Base-by-base conservation (phyloP, 495 filamentous ascomycete species). In the Glonium stellatum region DNA sequence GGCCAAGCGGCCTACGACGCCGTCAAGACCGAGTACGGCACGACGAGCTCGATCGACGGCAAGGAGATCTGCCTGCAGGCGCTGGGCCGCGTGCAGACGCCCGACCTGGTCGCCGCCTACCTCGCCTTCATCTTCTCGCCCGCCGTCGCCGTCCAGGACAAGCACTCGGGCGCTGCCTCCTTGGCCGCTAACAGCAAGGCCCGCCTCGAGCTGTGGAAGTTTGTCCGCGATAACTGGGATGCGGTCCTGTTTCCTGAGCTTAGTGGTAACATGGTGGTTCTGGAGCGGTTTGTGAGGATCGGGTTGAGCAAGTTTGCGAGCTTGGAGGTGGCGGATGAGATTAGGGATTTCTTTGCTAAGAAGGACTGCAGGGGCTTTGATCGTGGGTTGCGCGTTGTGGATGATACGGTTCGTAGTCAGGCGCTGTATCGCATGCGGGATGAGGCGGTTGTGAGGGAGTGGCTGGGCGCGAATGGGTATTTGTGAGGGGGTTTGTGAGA, bases 281-380 rank as follows among this genome's bases (percentile, higher is more conserved):
- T 96, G 53, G 92, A 97, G 73, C 84, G 91, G 21, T 93, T 95
- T 73, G 69, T 98, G 63, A 84, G 87, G 62, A 78, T 85, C 64
- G 83, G 82, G 21, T 77, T 98, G 60, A 79, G 80, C 51, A 88
- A 87, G 69, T 97, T 96, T 70, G 79, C 86, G 0, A 84, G 86
- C 64, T 73, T 77, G 22, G 78, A 80, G 65, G 78, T 83, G n/a
- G 80, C 85, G 59, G 75, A 81, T 58, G 91, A 96, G 47, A 96
- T 98, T 66, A 76, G 84, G 49, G 70, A 70, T 6, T 97, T 98
- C 77, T 97, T 97, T 76, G 76, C 81, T 63, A 79, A 79, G 58
- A 93, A 90, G 73, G 85, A 95, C 69, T 91, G 84, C 18, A 82
- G 80, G 64, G 89, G 83, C 6, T 96, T 86, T 72, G 86, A 90